Base-by-base conservation (phyloP, 192 early-diverging fungal species). In the Diversispora eburnea region DNA sequence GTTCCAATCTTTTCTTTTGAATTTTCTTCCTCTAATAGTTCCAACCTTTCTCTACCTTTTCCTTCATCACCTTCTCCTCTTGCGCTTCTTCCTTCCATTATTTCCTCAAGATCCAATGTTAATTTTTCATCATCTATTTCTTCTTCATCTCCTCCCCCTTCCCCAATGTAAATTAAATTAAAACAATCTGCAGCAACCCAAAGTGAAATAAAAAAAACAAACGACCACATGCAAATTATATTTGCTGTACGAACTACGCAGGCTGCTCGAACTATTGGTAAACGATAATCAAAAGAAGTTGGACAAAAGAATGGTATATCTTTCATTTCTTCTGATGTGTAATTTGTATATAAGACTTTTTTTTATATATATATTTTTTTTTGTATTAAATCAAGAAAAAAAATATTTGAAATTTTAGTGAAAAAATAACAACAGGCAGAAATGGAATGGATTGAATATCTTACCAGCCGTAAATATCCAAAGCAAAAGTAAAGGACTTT, bases 191-290 rank as follows among this genome's bases (percentile, higher is more conserved):
- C 51, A 13, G 51, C 12, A 54, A 54, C 4, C 51, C 51, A 60
- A 33, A 60, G 22, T 12, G 13, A 13, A 12, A 25, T 25, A 13
- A 33, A 60, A 33, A 60, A 39, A 60, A 33, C 39, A 60, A 60
- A 60, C 39, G 59, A 60, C 59, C 59, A 60, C 39, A 60, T 42
- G 39, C 25, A 33, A 60, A 60, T 60, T 39, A 60, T 42, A 60
- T 60, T 60, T 13, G 59, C 25, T 12, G 59, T 3, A 9, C 59
- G 20, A 39, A 60, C 33, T 60, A 39, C 2, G 39, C 59, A 60
- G 5, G 59, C 59, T 60, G 13, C 15, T 39, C 25, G 59, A 39
- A 60, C 13, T 33, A 25, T 25, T 60, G 59, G 0, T 33, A 33
- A 20, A 39, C 10, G 22, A 12, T 60, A 60, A 42, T 20, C 12